Base-by-base conservation (phyloP, 768 basidiomycete species). In the Suillus hirtellus region DNA sequence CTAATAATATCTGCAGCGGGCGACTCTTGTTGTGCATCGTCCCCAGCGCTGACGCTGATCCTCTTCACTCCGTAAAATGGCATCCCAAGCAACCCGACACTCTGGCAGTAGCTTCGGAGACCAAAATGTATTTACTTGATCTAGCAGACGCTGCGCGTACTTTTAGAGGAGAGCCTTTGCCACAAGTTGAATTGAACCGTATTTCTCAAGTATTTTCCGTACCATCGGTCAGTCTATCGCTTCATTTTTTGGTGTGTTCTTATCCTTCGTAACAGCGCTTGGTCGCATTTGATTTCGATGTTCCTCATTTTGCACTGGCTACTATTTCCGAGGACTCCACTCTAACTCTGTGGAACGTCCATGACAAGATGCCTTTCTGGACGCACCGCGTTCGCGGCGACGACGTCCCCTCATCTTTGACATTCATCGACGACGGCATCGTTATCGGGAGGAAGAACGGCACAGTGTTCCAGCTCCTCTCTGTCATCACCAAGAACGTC, bases 211-310 rank as follows among this genome's bases (percentile, higher is more conserved):
- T 87, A 19, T 90, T 91, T 75, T 80, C 82, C 19, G 83, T 90
- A 34, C 79, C 89, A 70, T 87, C 90, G 15, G 92, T 92, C 72
- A 76, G 90, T 77, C 14, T 44, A 12, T n/a, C 35, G 47, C 12
- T 1, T 53, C 6, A 14, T 55, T 15, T 37, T 42, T 14, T 19
- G 1, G 17, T 38, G 10, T 15, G 1, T 56, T 17, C 42, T 68
- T 42, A 65, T 15, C 5, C n/a, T 17, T 54, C 12, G 58, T 47
- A 66, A n/a, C 69, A 93, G 91, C 85, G 87, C 63, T 82, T 95
- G 66, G 86, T 92, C 67, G 88, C 91, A 61, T 92, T 95, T 69
- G 92, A 94, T 67, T 95, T 93, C 68, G 93, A 94, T 68, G 85
- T 89, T 60, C 77, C 84, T 54, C 89, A 91, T 64, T 85, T 86